Evolutionary conservation across 768 basidiomycete genomes (phyloP).

Genomic region (Leucocoprinus leucothites): DNA sequence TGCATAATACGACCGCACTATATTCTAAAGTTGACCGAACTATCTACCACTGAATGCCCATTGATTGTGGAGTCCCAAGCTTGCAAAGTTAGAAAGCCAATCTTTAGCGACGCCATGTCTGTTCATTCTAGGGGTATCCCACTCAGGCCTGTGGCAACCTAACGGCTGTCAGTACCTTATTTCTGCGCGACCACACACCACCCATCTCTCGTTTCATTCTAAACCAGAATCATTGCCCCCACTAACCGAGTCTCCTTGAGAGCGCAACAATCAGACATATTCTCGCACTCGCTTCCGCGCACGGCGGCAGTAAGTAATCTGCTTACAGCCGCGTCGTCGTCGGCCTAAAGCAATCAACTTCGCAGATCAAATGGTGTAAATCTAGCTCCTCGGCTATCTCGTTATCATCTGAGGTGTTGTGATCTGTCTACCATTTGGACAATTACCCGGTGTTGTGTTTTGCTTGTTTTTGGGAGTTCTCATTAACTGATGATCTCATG

Average conservation of each 20-base stretch:
- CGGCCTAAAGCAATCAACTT: constrained; percentile 1
- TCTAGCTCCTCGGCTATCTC: constrained; percentile 5
- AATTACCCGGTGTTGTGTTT: constrained; percentile 1
- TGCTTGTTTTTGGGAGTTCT: background rate
- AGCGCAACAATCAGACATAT: background rate
- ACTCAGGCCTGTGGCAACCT: too few relatives aligned
- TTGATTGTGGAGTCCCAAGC: too few relatives aligned
- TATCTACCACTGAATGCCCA: too few relatives aligned
- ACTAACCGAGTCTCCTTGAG: constrained; percentile 1
- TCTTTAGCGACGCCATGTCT: too few relatives aligned
- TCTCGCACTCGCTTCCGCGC: constrained; percentile 1
- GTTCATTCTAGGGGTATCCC: too few relatives aligned
- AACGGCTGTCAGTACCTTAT: too few relatives aligned
- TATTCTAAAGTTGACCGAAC: too few relatives aligned
- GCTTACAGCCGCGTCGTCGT: too few relatives aligned
- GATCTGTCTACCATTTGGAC: constrained; percentile 1
- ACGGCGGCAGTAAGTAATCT: constrained; percentile 1
- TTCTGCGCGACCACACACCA: too few relatives aligned
- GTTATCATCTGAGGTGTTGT: background rate
- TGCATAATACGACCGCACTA: too few relatives aligned
- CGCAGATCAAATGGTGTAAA: constrained; percentile 6
- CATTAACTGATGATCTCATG: background rate
- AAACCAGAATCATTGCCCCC: background rate
- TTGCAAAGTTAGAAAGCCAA: too few relatives aligned
- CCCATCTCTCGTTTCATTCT: background rate